These are phyloP conservation scores for Epichloe scottii DNA, from an alignment of 2,329 filamentous ascomycete genomes.

Conservation along the genomic window DNA sequence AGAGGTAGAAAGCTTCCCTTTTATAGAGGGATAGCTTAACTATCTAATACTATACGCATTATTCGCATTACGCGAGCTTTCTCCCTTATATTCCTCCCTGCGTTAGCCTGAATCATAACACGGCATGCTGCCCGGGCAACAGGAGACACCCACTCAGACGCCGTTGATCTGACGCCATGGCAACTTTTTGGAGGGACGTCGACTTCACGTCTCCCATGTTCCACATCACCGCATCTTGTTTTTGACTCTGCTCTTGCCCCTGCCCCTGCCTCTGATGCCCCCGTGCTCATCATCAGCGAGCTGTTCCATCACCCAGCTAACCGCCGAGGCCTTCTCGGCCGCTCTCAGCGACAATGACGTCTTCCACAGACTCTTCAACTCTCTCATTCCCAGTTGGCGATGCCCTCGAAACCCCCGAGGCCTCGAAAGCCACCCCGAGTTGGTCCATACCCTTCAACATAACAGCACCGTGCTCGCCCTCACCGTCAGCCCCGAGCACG, in stretches of 20 bases:
- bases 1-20: no score
- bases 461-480: constrained; percentile 72
- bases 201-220: background rate
- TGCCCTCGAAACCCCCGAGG: constrained; percentile 9
- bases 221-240: background rate
- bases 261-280: background rate
- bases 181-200: constrained; percentile 1
- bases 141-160: no score
- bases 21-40: no score
- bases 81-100: no score
- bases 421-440: constrained; percentile 30
- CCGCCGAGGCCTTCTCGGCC: background rate
- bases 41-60: no score
- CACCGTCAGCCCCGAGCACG: constrained; percentile 62
- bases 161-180: constrained; percentile 8
- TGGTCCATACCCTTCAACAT: constrained; percentile 64
- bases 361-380: background rate
- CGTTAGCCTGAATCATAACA: no score
- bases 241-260: background rate
- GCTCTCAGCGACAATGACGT: background rate
- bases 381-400: constrained; percentile 7
- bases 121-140: no score
- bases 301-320: background rate
- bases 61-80: no score
- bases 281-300: background rate